These are phyloP conservation scores for Pseudocercospora crystallina DNA, from an alignment of 2,329 filamentous ascomycete genomes.

Conservation along the genomic window DNA sequence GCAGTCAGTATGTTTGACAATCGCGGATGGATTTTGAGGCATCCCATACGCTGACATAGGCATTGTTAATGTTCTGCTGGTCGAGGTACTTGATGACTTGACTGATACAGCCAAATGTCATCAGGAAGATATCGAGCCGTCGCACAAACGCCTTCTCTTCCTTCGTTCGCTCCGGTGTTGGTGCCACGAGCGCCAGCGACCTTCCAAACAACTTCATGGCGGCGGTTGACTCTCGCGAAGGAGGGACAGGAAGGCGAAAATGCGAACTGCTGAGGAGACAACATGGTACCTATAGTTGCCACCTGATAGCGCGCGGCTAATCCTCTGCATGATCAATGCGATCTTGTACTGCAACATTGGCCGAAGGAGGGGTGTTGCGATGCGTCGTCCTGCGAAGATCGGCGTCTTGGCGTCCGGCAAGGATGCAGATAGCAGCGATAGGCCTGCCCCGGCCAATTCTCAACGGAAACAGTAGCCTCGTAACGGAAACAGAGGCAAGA, in stretches of 20 bases:
- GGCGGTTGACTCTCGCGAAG: too few species aligned
- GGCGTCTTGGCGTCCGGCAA: not conserved
- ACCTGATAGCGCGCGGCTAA: too few species aligned
- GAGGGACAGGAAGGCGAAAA: too few species aligned
- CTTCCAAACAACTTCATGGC: conserved; percentile 18
- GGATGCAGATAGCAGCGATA: conserved; percentile 9
- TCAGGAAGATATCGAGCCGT: conserved; percentile 40
- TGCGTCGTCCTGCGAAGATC: not conserved
- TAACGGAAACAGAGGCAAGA: conserved; percentile 3
- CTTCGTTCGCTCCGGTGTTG: conserved; percentile 24
- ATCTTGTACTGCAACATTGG: too few species aligned
- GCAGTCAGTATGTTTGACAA: not conserved
- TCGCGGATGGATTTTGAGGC: too few species aligned
- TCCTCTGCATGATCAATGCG: too few species aligned
- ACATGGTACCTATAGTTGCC: too few species aligned
- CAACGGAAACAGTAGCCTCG: conserved; percentile 2
- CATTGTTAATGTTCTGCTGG: conserved; percentile 31
- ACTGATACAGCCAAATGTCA: conserved; percentile 43
- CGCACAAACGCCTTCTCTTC: conserved; percentile 41
- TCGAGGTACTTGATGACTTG: conserved; percentile 39
- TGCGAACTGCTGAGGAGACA: too few species aligned
- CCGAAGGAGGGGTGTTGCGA: too few species aligned
- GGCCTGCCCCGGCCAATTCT: conserved; percentile 9
- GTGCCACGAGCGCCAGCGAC: conserved; percentile 18
- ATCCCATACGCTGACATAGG: conserved; percentile 12